Base-by-base conservation (phyloP, 228 moss, liverwort and hornwort species). In the Sphagnum magellanicum region DNA sequence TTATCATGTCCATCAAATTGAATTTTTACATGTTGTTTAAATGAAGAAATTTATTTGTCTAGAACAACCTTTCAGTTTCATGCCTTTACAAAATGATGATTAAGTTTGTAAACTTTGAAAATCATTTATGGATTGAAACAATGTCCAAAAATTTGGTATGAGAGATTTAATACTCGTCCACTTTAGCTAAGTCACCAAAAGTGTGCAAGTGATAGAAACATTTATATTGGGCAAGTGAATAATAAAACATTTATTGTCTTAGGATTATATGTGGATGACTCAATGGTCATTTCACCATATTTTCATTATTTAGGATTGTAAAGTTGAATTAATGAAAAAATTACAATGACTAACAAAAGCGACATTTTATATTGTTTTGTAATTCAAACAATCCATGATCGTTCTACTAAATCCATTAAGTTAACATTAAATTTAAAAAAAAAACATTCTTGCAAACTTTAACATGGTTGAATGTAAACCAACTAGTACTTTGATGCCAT, bases 101-200 rank as follows among this genome's bases (percentile, higher is more conserved):
- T 8, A 63, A 63, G 63, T 63, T 8, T 63, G 63, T 15, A 47
- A 15, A 47, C n/a, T 63, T 16, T 47, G 47, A 63, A 63, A 47
- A 47, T n/a, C 15, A 10, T 63, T 8, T 63, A 63, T 63, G 63
- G 63, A 8, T 16, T 63, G 47, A 63, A 63, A 47, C 63, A 63
- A n/a, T 6, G 16, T 63, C 63, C 1, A 7, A 7, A 63, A 8
- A 47, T 47, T 7, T 63, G 63, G 63, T 16, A 63, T 47, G 47
- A 0, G 53, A 7, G 53, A 55, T 55, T 55, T 12, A 55, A 55
- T 12, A 55, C 53, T 55, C 53, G 1, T 55, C 1, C 1, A 0
- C 12, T 55, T 7, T 0, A 55, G 0, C 0, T 12, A 55, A 12
- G 53, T 12, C 12, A 55, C 53, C 7, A 7, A 6, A 7, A 7